These are phyloP conservation scores for Pelargonium cotyledonis DNA, from an alignment of 441 rosid species.

Conservation along the genomic window DNA sequence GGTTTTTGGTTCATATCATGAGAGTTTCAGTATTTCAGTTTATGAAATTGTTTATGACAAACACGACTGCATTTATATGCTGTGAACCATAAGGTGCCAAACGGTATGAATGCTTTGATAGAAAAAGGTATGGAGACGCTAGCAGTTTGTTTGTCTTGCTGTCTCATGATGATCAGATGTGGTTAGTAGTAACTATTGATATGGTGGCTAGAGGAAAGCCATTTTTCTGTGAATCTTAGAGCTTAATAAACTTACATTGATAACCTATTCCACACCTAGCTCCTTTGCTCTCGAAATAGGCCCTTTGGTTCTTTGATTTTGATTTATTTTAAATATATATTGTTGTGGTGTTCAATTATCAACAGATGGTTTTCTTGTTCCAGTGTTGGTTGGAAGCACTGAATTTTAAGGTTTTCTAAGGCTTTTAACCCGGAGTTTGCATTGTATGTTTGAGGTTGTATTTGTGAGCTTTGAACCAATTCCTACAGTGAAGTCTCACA, in stretches of 20 bases:
- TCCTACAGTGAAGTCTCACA: too few species aligned
- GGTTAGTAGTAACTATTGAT: neutral
- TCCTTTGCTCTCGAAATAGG: neutral
- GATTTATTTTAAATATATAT: neutral
- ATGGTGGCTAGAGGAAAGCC: neutral
- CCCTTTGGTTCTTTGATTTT: neutral
- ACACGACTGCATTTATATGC: neutral
- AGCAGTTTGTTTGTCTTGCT: neutral
- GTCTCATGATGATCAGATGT: neutral
- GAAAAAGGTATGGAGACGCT: neutral
- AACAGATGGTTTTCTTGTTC: neutral
- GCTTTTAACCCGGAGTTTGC: neutral
- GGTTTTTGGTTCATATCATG: neutral
- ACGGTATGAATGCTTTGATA: neutral
- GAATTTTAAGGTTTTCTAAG: neutral
- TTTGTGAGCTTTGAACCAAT: too few species aligned
- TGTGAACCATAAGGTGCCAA: neutral
- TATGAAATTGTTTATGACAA: neutral
- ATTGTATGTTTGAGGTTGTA: neutral
- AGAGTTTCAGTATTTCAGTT: neutral
- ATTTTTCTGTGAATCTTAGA: constrained; percentile 1
- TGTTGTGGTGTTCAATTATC: neutral
- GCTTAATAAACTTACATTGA: neutral
- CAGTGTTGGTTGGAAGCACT: neutral
- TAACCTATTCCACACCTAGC: neutral